Base-by-base conservation (phyloP, 2,329 filamentous ascomycete species). In the Cryphonectria nitschkei region DNA sequence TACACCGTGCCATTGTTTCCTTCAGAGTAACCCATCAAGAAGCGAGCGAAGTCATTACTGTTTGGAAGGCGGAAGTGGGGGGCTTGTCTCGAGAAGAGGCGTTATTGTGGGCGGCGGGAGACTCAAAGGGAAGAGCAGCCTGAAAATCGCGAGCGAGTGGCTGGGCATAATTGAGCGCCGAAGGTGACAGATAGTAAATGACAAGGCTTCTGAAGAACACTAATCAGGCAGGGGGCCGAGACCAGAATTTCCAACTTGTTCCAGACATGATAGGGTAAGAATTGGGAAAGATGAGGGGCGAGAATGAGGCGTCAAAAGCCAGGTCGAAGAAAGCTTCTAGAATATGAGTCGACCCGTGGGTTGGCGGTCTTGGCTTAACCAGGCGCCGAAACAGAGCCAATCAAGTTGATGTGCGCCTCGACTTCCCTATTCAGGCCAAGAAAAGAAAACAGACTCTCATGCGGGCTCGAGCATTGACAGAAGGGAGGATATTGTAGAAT, bases 121-220 rank as follows among this genome's bases (percentile, higher is more conserved):
- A 58, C 26, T 32, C 13, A 11, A 16, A n/a, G 14, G 3, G 14
- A 29, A 32, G 34, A 29, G 43, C 19, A 34, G 26, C 9, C n/a
- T 29, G 22, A 8, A 19, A 0, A 6, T 13, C 22, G 29, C 8
- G 32, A 50, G 14, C 22, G 13, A 32, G 11, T 52, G 41, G 19
- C 26, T 65, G 41, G 29, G 13, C 43, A 16, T 8, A 22, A 3
- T 39, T n/a, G 32, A 39, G 22, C 58, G 11, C 39, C 8, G 6
- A 34, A 65, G 65, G 13, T 67, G 65, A 67, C 16, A 50, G 22
- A n/a, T 7, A 22, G 46, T 11, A 3, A 19, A n/a, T 50, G 46
- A 50, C 22, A 50, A 67, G 13, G 58, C 32, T 68, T 63, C 67
- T 68, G 22, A 26, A 68, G 46, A 60, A 14, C 37, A 41, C 60